Conservation (phyloP, 176 grass and related monocot species). For the Oryza meridionalis region DNA sequence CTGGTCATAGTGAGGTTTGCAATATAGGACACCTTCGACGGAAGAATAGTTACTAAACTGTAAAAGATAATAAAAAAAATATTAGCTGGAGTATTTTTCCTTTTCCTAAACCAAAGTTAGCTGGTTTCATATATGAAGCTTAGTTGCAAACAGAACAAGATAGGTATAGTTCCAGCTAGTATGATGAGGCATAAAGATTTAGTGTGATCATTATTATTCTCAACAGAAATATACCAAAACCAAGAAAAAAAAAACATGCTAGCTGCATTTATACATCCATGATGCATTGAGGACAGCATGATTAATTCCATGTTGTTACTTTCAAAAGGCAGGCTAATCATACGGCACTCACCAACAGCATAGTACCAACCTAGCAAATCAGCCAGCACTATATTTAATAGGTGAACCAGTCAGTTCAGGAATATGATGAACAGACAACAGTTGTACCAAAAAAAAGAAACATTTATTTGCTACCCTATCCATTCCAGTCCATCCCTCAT, state of each 20-base stretch:
- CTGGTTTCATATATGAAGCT: conserved; percentile 8
- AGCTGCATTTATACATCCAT: conserved; percentile 27
- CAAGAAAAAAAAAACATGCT: conserved; percentile 1
- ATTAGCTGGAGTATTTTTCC: neutral
- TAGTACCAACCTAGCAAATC: neutral
- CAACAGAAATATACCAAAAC: conserved; percentile 11
- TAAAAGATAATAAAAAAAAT: conserved; percentile 27
- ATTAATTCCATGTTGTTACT: conserved; percentile 3
- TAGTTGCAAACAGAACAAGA: neutral
- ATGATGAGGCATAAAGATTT: conserved; percentile 22
- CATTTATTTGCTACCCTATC: neutral
- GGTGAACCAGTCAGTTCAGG: neutral
- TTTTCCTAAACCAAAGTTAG: neutral
- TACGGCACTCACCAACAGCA: conserved; percentile 5
- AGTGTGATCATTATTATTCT: conserved; percentile 29
- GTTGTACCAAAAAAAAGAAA: neutral
- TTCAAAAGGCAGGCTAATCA: conserved; percentile 5
- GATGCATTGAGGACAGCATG: conserved; percentile 6
- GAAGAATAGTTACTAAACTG: conserved; percentile 98
- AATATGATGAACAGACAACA: neutral
- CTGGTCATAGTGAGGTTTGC: conserved; percentile 99
- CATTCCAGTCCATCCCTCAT: neutral
- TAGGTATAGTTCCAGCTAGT: neutral
- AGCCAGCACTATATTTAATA: conserved; percentile 21
- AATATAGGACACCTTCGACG: conserved; percentile 86